phyloP scores from a whole-genome alignment of 352 stramenopile genomes.

The Phytophthora podocarpi region DNA sequence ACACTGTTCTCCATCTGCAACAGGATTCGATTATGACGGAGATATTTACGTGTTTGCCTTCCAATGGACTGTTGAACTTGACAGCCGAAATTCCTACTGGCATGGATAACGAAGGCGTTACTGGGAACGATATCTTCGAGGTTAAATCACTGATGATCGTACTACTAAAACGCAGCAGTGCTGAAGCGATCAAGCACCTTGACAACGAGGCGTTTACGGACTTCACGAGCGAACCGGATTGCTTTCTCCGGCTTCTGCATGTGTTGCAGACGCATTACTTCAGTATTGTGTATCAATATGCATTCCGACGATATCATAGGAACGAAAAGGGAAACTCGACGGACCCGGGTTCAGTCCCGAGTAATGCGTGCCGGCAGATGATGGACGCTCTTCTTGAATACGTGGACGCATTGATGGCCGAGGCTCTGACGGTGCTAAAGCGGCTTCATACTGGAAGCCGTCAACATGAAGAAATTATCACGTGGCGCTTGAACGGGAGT shows the following conservation, averaged over 20 bases:
- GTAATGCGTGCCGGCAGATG: constrained; percentile 17
- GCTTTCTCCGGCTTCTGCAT: constrained; percentile 41
- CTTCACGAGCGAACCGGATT: constrained; percentile 24
- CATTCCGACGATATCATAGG: neutral
- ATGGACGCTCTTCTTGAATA: constrained; percentile 42
- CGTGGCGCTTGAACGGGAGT: constrained; percentile 50
- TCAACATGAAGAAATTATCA: constrained; percentile 61
- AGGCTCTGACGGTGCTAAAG: constrained; percentile 46
- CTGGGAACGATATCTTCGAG: constrained; percentile 5
- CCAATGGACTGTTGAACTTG: neutral
- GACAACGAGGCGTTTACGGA: constrained; percentile 21
- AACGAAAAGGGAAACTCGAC: neutral
- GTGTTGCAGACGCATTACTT: constrained; percentile 52
- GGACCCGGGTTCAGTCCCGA: neutral
- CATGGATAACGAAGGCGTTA: neutral
- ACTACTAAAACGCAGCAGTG: constrained; percentile 29
- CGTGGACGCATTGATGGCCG: constrained; percentile 41
- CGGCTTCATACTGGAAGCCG: constrained; percentile 55
- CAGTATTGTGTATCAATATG: constrained; percentile 29
- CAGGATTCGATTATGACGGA: constrained; percentile 36
- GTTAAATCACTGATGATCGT: constrained; percentile 31
- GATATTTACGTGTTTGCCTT: constrained; percentile 26
- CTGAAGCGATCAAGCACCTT: constrained; percentile 25
- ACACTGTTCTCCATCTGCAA: neutral
- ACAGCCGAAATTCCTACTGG: neutral